These are phyloP conservation scores for Tylopilus plumbeoviolaceoides DNA, from an alignment of 768 basidiomycete genomes.

Conservation along the genomic window DNA sequence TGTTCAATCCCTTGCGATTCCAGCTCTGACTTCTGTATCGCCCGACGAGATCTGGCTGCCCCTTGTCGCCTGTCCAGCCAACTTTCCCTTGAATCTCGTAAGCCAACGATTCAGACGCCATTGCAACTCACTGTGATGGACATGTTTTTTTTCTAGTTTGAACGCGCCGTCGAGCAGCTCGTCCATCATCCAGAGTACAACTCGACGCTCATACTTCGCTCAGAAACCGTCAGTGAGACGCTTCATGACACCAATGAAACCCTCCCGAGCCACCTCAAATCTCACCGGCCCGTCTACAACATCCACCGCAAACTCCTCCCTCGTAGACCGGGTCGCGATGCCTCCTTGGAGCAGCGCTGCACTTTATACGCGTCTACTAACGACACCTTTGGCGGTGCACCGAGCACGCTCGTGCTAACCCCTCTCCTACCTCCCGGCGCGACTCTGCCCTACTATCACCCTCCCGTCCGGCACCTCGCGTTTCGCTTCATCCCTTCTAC, in stretches of 20 bases:
- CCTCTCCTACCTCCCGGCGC: constrained; percentile 47
- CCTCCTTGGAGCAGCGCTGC: constrained; percentile 70
- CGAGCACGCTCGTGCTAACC: constrained; percentile 50
- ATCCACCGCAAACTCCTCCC: constrained; percentile 72
- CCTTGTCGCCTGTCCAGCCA: constrained; percentile 38
- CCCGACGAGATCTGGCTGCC: constrained; percentile 26
- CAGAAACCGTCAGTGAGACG: constrained; percentile 51
- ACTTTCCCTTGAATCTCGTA: constrained; percentile 43
- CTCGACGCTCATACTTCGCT: constrained; percentile 83
- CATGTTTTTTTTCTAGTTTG: constrained; percentile 50
- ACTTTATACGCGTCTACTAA: constrained; percentile 51
- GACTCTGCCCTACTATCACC: constrained; percentile 86
- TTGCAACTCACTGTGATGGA: background rate
- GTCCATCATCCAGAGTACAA: constrained; percentile 91
- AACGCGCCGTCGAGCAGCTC: constrained; percentile 63
- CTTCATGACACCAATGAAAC: constrained; percentile 29
- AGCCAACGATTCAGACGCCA: constrained; percentile 8
- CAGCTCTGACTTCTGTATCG: background rate
- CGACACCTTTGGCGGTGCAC: constrained; percentile 20
- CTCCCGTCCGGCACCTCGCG: constrained; percentile 72
- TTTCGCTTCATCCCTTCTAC: constrained; percentile 59
- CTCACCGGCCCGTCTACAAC: constrained; percentile 41
- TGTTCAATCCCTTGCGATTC: background rate
- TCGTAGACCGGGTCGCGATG: constrained; percentile 73
- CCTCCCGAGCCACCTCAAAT: constrained; percentile 29